These are phyloP conservation scores for Candida dubliniensis DNA, from an alignment of 1,139 yeast genomes.

Conservation along the genomic window DNA sequence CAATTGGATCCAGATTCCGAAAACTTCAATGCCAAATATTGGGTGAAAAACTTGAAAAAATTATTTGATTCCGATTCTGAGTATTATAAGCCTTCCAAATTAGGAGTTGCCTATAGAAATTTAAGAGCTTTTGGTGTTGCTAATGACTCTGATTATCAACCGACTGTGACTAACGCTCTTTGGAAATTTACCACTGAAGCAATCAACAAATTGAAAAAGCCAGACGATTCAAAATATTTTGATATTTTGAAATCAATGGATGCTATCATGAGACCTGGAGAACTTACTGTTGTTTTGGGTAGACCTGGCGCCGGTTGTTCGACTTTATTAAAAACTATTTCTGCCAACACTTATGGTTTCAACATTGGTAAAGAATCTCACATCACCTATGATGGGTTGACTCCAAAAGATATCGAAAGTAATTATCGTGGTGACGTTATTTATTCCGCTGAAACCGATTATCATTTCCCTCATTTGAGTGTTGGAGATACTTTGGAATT, in stretches of 20 bases:
- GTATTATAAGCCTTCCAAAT: slow-evolving; percentile 58
- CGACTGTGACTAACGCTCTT: slow-evolving; percentile 60
- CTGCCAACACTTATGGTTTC: slow-evolving; percentile 46
- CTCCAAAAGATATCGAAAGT: slow-evolving; percentile 41
- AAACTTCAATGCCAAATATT: slow-evolving; percentile 38
- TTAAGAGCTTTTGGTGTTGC: slow-evolving; percentile 76
- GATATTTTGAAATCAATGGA: slow-evolving; percentile 39
- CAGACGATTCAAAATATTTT: slow-evolving; percentile 26
- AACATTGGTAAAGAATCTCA: slow-evolving; percentile 45
- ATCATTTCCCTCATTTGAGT: slow-evolving; percentile 52
- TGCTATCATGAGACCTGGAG: slow-evolving; percentile 33
- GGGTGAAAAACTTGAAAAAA: slow-evolving; percentile 70
- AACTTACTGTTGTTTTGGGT: slow-evolving; percentile 36
- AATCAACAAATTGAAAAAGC: slow-evolving; percentile 37
- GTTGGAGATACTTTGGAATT: slow-evolving; percentile 53
- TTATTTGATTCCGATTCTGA: slow-evolving; percentile 28
- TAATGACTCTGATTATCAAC: slow-evolving; percentile 76
- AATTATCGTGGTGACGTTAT: slow-evolving; percentile 52
- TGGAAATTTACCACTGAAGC: slow-evolving; percentile 19
- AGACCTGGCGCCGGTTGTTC: slow-evolving; percentile 41
- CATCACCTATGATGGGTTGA: slow-evolving; percentile 34
- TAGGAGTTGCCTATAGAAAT: slow-evolving; percentile 70
- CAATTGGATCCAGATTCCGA: slow-evolving; percentile 16
- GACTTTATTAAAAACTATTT: slow-evolving; percentile 33
- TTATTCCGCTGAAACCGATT: slow-evolving; percentile 54